Conservation (phyloP, 2,329 filamentous ascomycete species). For the Diaporthe humulicola region DNA sequence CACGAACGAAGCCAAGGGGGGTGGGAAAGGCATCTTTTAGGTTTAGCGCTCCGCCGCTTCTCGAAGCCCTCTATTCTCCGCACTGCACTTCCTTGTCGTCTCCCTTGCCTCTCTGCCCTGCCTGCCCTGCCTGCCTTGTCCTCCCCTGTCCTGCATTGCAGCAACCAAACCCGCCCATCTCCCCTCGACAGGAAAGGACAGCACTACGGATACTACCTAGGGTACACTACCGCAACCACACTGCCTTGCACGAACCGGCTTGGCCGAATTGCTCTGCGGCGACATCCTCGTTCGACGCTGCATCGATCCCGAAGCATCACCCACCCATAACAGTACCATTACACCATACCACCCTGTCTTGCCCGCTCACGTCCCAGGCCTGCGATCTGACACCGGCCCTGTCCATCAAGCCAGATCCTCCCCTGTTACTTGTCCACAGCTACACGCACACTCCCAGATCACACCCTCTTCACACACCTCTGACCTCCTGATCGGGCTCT, state of each 20-base stretch:
- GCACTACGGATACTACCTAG: too few species aligned
- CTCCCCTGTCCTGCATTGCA: conserved; percentile 17
- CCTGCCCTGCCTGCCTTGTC: neutral
- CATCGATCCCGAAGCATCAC: conserved; percentile 29
- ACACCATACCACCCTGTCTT: conserved; percentile 7
- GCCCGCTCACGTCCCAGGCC: conserved; percentile 27
- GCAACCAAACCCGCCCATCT: neutral
- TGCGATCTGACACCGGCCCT: conserved; percentile 37
- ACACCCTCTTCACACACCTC: conserved; percentile 16
- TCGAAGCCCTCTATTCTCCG: conserved; percentile 39
- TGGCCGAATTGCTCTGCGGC: conserved; percentile 25
- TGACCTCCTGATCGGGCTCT: conserved; percentile 13
- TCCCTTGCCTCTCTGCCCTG: neutral
- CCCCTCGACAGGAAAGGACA: neutral
- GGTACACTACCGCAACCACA: neutral
- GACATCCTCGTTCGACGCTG: conserved; percentile 23
- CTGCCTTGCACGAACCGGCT: conserved; percentile 17
- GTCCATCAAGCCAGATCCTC: conserved; percentile 33
- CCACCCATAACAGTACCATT: neutral
- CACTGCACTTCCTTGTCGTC: conserved; percentile 33
- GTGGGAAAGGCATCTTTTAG: conserved; percentile 28
- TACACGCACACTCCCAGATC: conserved; percentile 23
- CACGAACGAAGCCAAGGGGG: conserved; percentile 22
- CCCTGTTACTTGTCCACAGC: conserved; percentile 19
- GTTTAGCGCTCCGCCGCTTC: conserved; percentile 38